Percentiles rank a stretch among this genome's conserved stretches.
phyloP scores from a whole-genome alignment of 192 early-diverging fungal species.

The Entomortierella beljakovae region DNA sequence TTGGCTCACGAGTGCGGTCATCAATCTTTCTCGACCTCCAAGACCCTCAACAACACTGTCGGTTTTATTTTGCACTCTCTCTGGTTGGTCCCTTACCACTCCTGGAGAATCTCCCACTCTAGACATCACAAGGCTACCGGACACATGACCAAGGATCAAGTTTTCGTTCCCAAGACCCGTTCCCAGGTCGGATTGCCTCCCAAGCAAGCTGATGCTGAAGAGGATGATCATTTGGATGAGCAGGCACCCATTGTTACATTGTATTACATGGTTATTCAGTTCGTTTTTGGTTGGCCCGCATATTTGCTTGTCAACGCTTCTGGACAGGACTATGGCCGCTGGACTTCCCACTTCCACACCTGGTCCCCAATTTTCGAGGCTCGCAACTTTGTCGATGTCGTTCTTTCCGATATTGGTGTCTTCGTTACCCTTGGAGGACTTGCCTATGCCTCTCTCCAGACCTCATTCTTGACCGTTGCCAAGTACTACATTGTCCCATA shows the following conservation, averaged over 20 bases:
- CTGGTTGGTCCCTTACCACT: conserved; percentile 92
- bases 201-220: conserved; percentile 53
- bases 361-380: conserved; percentile 82
- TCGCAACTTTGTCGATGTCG: conserved; percentile 74
- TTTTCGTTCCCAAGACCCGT: conserved; percentile 91
- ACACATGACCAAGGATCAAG: conserved; percentile 93
- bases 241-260: conserved; percentile 80
- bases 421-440: conserved; percentile 64
- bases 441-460: conserved; percentile 62
- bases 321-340: conserved; percentile 79
- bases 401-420: conserved; percentile 83
- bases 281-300: conserved; percentile 88
- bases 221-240: conserved; percentile 64
- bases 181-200: conserved; percentile 64
- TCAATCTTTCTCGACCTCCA: conserved; percentile 87
- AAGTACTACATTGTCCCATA: conserved; percentile 95
- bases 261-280: conserved; percentile 73
- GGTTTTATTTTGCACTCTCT: conserved; percentile 92
- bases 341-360: conserved; percentile 92
- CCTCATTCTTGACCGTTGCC: conserved; percentile 70
- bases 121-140: conserved; percentile 94
- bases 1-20: conserved; percentile 95
- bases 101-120: conserved; percentile 93
- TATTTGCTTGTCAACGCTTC: conserved; percentile 86
- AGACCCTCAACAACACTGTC: conserved; percentile 87